phyloP scores from a whole-genome alignment of 176 grass and related monocot species.

The Carex kokanica region DNA sequence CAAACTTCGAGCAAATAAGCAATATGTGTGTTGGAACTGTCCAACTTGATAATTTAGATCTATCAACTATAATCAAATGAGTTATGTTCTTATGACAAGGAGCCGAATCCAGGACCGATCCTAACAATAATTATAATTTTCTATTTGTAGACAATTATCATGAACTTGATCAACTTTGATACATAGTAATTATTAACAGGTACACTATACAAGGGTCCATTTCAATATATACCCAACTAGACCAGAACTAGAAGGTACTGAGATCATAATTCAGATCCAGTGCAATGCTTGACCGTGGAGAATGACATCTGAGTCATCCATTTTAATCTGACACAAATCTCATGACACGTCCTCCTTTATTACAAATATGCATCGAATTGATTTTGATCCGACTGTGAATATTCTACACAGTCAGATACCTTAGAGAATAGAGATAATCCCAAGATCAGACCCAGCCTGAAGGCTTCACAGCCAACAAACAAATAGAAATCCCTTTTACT shows the following conservation, averaged over 20 bases:
- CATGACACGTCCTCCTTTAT: no score
- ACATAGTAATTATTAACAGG: not conserved
- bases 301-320: no score
- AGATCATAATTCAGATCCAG: not conserved
- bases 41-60: not conserved
- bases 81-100: not conserved
- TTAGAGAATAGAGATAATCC: no score
- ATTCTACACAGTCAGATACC: no score
- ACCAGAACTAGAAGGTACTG: not conserved
- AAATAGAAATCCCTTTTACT: not conserved
- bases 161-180: not conserved
- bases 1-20: not conserved
- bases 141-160: not conserved
- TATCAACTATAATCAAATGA: not conserved
- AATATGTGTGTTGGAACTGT: not conserved
- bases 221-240: not conserved
- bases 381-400: no score
- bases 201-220: no score
- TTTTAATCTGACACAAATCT: no score
- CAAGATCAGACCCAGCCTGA: not conserved
- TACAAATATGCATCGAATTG: no score
- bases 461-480: not conserved
- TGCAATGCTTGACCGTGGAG: no score
- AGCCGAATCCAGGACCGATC: no score
- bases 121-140: no score